Conservation (phyloP, 2,329 filamentous ascomycete genomes). For the Zasmidium cellare region DNA sequence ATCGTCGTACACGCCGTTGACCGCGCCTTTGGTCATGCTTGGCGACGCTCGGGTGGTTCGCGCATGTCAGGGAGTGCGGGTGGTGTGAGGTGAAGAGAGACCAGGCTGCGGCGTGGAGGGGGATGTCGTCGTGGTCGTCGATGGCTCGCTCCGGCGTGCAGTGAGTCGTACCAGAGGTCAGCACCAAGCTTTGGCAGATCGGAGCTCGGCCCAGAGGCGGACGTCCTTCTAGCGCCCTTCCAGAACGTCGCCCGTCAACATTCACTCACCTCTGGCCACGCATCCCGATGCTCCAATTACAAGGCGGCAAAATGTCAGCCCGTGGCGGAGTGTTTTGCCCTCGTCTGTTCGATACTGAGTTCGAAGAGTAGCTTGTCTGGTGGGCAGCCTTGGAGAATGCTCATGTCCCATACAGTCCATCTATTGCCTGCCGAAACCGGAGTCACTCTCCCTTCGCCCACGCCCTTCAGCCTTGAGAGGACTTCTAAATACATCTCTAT, state of each 20-base stretch:
- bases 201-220: neutral
- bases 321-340: too few species aligned
- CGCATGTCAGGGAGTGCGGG: conserved; percentile 7
- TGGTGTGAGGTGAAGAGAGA: neutral
- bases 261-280: neutral
- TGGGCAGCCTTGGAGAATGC: too few species aligned
- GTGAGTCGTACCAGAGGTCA: neutral
- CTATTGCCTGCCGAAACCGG: too few species aligned
- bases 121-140: neutral
- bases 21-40: conserved; percentile 27
- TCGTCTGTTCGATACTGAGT: too few species aligned
- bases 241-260: neutral
- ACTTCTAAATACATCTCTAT: too few species aligned
- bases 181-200: neutral
- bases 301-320: too few species aligned
- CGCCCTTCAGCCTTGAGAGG: neutral
- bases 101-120: neutral
- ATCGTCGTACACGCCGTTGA: conserved; percentile 22
- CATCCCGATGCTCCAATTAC: too few species aligned
- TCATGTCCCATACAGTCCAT: too few species aligned
- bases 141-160: neutral
- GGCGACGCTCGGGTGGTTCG: neutral
- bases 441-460: too few species aligned
- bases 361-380: too few species aligned
- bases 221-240: neutral